Percentiles rank a stretch among this genome's conserved stretches.
phyloP scores from a whole-genome alignment of 148 eudicot genomes.

The Vaccinium vitisidaea region DNA sequence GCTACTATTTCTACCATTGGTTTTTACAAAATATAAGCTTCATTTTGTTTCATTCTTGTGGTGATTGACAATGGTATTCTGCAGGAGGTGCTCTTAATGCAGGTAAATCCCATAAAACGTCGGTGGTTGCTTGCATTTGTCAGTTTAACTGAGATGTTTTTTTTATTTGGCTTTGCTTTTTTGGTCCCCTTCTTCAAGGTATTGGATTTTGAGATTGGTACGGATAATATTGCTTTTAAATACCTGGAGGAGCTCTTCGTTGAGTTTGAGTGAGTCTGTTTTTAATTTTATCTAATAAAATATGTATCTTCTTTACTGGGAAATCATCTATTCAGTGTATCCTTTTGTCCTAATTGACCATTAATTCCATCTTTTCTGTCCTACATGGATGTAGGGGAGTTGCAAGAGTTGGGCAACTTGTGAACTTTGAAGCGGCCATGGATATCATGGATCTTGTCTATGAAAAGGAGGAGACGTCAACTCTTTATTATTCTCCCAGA shows the following conservation, averaged over 20 bases:
- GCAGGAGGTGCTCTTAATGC: slow-evolving; percentile 64
- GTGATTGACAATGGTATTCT: slow-evolving; percentile 18
- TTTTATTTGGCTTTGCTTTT: background rate
- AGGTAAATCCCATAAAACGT: slow-evolving; percentile 24
- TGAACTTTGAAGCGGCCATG: slow-evolving; percentile 66
- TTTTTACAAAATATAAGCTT: background rate
- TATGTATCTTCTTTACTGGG: background rate
- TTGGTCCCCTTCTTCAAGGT: slow-evolving; percentile 26
- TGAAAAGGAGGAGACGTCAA: slow-evolving; percentile 52
- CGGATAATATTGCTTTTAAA: slow-evolving; percentile 38
- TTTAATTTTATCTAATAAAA: background rate
- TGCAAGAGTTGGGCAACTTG: slow-evolving; percentile 54
- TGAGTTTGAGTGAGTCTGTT: slow-evolving; percentile 45
- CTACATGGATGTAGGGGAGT: slow-evolving; percentile 37
- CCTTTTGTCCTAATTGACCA: background rate
- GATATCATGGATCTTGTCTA: slow-evolving; percentile 84
- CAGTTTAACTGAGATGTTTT: background rate
- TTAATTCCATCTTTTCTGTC: slow-evolving; percentile 9
- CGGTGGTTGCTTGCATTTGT: background rate
- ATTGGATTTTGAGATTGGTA: slow-evolving; percentile 65
- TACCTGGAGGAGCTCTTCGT: slow-evolving; percentile 53
- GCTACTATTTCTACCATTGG: background rate
- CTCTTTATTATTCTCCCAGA: slow-evolving; percentile 37
- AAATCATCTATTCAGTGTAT: background rate
- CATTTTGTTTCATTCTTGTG: background rate